These are phyloP conservation scores for Wakefieldia striispora DNA, from an alignment of 768 basidiomycete genomes.

Conservation along the genomic window DNA sequence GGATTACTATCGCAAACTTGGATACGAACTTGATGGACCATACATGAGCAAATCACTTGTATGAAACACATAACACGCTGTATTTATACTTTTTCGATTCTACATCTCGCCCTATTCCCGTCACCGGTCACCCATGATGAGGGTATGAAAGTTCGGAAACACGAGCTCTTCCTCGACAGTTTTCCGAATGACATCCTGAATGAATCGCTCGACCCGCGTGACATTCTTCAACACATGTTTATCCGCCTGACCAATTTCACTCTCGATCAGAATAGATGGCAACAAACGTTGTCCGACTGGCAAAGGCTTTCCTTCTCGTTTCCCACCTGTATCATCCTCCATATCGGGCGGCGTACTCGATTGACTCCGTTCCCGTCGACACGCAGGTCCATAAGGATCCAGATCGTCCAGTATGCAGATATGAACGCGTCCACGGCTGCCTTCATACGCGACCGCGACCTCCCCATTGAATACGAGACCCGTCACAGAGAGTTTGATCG, in stretches of 20 bases:
- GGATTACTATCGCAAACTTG: slow-evolving; percentile 93
- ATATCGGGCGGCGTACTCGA: slow-evolving; percentile 58
- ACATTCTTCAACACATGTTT: slow-evolving; percentile 97
- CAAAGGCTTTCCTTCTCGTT: slow-evolving; percentile 58
- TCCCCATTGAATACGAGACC: slow-evolving; percentile 86
- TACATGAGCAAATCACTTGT: slow-evolving; percentile 91
- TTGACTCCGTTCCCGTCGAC: slow-evolving; percentile 46
- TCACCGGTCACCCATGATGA: slow-evolving; percentile 48
- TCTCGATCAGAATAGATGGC: slow-evolving; percentile 88
- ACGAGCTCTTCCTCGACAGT: slow-evolving; percentile 95
- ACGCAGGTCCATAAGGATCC: slow-evolving; percentile 79
- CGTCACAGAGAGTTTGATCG: slow-evolving; percentile 90
- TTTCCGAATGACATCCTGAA: slow-evolving; percentile 92
- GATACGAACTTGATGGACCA: slow-evolving; percentile 92
- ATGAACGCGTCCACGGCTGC: slow-evolving; percentile 76
- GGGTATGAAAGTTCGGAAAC: slow-evolving; percentile 93
- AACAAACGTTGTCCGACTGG: slow-evolving; percentile 82
- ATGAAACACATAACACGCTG: slow-evolving; percentile 27
- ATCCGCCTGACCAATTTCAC: slow-evolving; percentile 93
- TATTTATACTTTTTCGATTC: slow-evolving; percentile 7
- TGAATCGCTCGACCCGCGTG: slow-evolving; percentile 90
- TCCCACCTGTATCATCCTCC: slow-evolving; percentile 53
- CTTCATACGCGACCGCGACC: slow-evolving; percentile 89
- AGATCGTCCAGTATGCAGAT: slow-evolving; percentile 85
- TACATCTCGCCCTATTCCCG: not conserved